A percentile compares a stretch with the other conserved stretches of the same genome.
These are phyloP conservation scores for Trichoderma guizhouense DNA, from an alignment of 2,329 filamentous ascomycete species.

Conservation along the genomic window DNA sequence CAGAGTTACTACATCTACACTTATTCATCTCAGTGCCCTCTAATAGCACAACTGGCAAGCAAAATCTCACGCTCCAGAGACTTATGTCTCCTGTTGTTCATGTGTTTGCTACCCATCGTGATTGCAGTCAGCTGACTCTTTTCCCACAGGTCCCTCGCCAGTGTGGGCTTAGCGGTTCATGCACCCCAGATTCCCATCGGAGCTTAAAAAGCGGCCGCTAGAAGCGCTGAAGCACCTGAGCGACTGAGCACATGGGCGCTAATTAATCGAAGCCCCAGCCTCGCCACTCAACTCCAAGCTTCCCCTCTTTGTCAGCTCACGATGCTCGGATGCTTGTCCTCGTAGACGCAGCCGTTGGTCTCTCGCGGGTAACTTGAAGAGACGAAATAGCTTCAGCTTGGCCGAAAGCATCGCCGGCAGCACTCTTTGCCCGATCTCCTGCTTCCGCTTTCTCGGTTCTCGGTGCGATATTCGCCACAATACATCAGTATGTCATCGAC, in stretches of 20 bases:
- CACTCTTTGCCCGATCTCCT: neutral
- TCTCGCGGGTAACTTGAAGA: neutral
- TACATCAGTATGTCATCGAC: conserved; percentile 8
- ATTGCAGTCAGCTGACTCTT: conserved; percentile 1
- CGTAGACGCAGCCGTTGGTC: neutral
- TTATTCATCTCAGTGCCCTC: neutral
- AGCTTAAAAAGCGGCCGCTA: conserved; percentile 14
- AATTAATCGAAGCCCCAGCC: neutral
- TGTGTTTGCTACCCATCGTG: neutral
- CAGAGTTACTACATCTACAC: neutral
- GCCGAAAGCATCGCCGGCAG: neutral
- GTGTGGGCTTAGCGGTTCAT: conserved; percentile 5
- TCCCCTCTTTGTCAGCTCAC: conserved; percentile 14
- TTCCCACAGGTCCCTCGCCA: neutral
- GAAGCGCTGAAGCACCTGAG: conserved; percentile 8
- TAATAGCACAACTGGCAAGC: neutral
- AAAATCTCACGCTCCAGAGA: neutral
- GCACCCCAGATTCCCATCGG: conserved; percentile 16
- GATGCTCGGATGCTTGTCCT: neutral
- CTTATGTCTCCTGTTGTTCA: neutral
- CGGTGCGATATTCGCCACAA: neutral
- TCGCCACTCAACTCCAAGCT: conserved; percentile 6
- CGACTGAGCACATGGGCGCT: conserved; percentile 8
- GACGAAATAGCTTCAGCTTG: neutral
- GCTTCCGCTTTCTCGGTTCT: neutral